Evolutionary conservation across 2,329 filamentous ascomycete genomes (phyloP), one percentile per base, ranked within the genome.

Genomic region (Xylaria polymorpha): DNA sequence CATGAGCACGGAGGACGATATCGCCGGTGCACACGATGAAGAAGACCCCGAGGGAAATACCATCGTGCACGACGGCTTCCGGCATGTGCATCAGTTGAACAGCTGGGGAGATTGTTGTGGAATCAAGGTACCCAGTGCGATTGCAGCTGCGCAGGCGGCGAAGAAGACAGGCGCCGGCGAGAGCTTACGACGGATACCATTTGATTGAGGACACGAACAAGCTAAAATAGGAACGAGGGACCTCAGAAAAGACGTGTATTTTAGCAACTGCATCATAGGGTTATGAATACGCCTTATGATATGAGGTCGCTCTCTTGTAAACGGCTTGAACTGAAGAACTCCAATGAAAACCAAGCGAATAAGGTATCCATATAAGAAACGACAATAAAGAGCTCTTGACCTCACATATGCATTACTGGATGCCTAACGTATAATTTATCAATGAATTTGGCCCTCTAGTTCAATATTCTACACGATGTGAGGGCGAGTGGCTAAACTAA

Each of bases 91-190:
- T 80, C 87, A 91, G 60, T 87, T 88, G 57, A 88, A 85, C 64
- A 89, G 88, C 25, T 99, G 96, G 93, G 95, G 95, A 5, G 96
- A 99, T 80, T 99, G 96, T 80, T 99, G 96, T 79, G 96, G 96
- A 32, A 99, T 99, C 81, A 95, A 97, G 76, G 96, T 99, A 18
- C 97, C 96, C 0, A 97, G 94, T 78, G 95, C 94, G 62, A 87
- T 98, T 66, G 97, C 94, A 35, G 97, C 96, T 0, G 93, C 93
- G 15, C 91, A 94, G 74, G 95, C 97, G 82, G 91, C 92, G 86
- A 91, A 88, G 84, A 98, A 97, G 84, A 86, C 85, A 64, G 90
- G 86, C 18, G 85, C 83, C 48, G 86, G 81, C 7, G 85, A 89
- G 68, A 82, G 84, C 18, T 79, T 97, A 74, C 87, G 93, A 72